Evolutionary conservation across 129 eudicot species (phyloP), one percentile per base, ranked within the genome.

Genomic region (Rutidosis leptorrhynchoides): DNA sequence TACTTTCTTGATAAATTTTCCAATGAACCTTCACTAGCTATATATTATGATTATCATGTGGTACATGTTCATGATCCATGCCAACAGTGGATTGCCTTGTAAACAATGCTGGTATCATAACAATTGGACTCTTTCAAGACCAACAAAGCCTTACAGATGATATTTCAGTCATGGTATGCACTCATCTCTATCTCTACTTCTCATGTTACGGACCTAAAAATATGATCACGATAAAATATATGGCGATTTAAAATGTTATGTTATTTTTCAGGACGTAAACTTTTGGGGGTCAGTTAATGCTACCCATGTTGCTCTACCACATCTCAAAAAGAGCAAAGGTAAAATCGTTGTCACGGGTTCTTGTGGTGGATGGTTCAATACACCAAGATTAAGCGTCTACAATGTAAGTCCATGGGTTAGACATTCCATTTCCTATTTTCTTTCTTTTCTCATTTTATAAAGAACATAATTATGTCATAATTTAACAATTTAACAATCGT

Each of bases 281-380:
- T 90, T 87, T 66, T 87, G 96, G 97, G 96, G 96, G 0, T 78
- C 84, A 3, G 90, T 80, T 37, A 74, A 87, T 33, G 65, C 70
- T 46, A 82, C 95, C 43, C 79, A 81, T 45, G 83, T 55, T 56
- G 95, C 87, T 9, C 27, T 82, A 54, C 93, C 97, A 15, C 72
- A 87, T 74, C 78, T 90, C 27, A 78, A 75, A 64, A 72, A 62
- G 61, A 84, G 77, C 77, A 81, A 42, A 46, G 96, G 97, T 1
- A 79, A 74, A 71, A 81, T 90, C 12, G 65, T 83, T 0, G 93
- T 79, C 48, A 69, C 77, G 24, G 74, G 83, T 29, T 87, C 97
- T 14, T 33, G 78, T 3, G 81, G 69, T 2, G 81, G 83, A 56
- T 90, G 95, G 93, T 58, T 80, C 68, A 59, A 61, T n/a, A 60